phyloP scores from a whole-genome alignment of 495 filamentous ascomycete genomes.

The Parachaetomium inaequale region DNA sequence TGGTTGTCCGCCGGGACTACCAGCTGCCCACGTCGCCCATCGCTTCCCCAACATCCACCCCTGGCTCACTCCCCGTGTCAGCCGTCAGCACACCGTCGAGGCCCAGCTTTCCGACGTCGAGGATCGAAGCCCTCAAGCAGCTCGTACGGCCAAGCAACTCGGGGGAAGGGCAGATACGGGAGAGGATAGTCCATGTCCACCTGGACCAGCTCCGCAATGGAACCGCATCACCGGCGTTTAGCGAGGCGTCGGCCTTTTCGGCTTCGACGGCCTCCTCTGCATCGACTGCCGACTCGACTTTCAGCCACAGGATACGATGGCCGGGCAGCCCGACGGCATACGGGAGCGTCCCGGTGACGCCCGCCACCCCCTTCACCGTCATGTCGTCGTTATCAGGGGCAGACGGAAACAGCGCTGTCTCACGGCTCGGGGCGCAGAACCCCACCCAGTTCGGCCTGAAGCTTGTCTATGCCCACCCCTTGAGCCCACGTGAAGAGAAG shows the following conservation, averaged over 20 bases:
- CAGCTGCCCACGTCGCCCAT: slow-evolving; percentile 39
- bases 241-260: slow-evolving; percentile 26
- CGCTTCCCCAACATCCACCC: slow-evolving; percentile 22
- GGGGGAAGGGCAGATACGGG: slow-evolving; percentile 21
- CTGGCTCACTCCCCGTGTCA: slow-evolving; percentile 30
- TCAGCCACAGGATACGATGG: slow-evolving; percentile 20
- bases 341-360: slow-evolving; percentile 42
- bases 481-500: slow-evolving; percentile 38
- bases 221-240: slow-evolving; percentile 31
- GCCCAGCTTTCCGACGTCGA: slow-evolving; percentile 31
- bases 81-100: slow-evolving; percentile 28
- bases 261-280: slow-evolving; percentile 25
- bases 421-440: slow-evolving; percentile 19
- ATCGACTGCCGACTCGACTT: slow-evolving; percentile 1
- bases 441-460: slow-evolving; percentile 39
- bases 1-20: slow-evolving; percentile 49
- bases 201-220: slow-evolving; percentile 27
- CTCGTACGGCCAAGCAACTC: slow-evolving; percentile 35
- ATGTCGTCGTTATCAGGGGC: slow-evolving; percentile 33
- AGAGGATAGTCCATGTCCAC: slow-evolving; percentile 29
- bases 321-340: slow-evolving; percentile 21
- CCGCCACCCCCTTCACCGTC: slow-evolving; percentile 41
- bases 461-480: slow-evolving; percentile 34
- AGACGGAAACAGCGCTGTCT: slow-evolving; percentile 17
- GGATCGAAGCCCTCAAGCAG: slow-evolving; percentile 38